A percentile compares a stretch with the other conserved stretches of the same genome.
These are phyloP conservation scores for Cladochytrium replicatum DNA, from an alignment of 192 early-diverging fungal species.

Conservation along the genomic window DNA sequence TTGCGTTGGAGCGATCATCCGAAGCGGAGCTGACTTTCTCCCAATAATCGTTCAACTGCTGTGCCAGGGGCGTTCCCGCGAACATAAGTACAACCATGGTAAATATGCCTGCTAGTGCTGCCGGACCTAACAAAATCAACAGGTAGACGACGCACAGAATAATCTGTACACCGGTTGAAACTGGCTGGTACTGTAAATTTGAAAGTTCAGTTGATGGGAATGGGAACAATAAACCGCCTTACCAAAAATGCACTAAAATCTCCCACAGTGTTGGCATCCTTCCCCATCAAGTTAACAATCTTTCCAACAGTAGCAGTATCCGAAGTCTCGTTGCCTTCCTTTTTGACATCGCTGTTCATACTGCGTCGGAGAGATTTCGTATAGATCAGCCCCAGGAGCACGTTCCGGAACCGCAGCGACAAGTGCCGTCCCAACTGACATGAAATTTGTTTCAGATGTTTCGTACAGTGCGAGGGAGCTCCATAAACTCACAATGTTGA, in stretches of 20 bases:
- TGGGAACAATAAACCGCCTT: background rate
- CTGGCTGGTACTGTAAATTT: background rate
- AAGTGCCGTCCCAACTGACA: background rate
- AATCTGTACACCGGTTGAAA: background rate
- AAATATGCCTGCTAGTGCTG: slow-evolving; percentile 59
- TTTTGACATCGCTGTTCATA: background rate
- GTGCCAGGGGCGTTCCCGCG: slow-evolving; percentile 1
- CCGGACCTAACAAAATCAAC: slow-evolving; percentile 54
- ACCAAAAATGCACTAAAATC: background rate
- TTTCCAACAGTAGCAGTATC: slow-evolving; percentile 26
- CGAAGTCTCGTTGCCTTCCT: slow-evolving; percentile 5
- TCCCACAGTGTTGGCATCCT: slow-evolving; percentile 12
- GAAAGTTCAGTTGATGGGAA: background rate
- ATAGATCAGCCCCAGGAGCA: slow-evolving; percentile 3
- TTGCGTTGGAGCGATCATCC: slow-evolving; percentile 51
- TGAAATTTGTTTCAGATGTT: too few species aligned
- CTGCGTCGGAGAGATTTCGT: background rate
- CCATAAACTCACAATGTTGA: too few species aligned
- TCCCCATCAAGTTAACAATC: slow-evolving; percentile 34
- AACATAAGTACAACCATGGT: slow-evolving; percentile 39
- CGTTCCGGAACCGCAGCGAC: background rate
- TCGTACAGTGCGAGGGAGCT: too few species aligned
- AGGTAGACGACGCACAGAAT: slow-evolving; percentile 48
- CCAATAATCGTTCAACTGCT: slow-evolving; percentile 2
- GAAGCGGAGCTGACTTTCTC: slow-evolving; percentile 38